Evolutionary conservation across 176 grass and related monocot genomes (phyloP).

Genomic region (Saccharum officinarum): DNA sequence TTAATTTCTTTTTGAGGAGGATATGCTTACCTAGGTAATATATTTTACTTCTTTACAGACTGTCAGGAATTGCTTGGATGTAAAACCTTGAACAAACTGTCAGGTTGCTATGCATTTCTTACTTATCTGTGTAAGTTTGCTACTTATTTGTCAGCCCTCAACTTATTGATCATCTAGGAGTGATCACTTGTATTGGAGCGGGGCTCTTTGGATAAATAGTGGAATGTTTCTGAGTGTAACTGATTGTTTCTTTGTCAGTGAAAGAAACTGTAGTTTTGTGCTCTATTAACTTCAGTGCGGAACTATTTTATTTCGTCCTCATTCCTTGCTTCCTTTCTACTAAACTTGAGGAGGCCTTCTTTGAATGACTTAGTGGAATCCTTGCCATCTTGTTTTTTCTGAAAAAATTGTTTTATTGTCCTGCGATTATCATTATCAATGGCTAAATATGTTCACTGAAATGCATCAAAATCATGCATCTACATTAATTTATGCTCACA

Average conservation of each 20-base stretch:
- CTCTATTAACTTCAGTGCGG: not conserved
- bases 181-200: not conserved
- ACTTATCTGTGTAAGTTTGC: constrained; percentile 21
- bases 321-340: not conserved
- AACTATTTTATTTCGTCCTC: not conserved
- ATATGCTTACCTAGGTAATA: constrained; percentile 32
- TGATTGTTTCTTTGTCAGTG: not conserved
- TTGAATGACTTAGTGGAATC: not conserved
- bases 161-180: not conserved
- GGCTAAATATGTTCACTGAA: not conserved
- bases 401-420: not conserved
- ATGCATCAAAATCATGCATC: not conserved
- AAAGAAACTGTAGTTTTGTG: not conserved
- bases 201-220: not conserved
- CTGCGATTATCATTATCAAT: not conserved
- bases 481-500: not conserved
- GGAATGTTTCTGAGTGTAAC: not conserved
- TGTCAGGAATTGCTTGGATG: constrained; percentile 18
- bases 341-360: not conserved
- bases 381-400: not conserved
- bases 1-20: constrained; percentile 9
- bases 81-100: constrained; percentile 3
- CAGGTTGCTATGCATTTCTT: constrained; percentile 2
- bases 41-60: constrained; percentile 17
- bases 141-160: constrained; percentile 3